These are phyloP conservation scores for Knoxdaviesia capensis DNA, from an alignment of 2,329 filamentous ascomycete species.

Conservation along the genomic window DNA sequence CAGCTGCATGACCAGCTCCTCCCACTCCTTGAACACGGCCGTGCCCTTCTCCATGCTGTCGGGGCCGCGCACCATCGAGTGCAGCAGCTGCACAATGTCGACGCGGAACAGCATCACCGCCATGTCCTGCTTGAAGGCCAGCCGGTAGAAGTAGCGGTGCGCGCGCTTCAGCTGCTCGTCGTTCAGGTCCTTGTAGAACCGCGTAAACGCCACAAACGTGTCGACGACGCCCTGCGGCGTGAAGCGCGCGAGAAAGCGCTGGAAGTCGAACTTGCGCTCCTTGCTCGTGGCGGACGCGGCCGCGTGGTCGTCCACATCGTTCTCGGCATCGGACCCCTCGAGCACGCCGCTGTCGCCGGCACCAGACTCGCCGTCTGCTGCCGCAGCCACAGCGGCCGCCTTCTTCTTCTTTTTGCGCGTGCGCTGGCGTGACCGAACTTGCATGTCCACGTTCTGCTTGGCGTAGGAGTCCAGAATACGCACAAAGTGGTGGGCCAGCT, in stretches of 20 bases:
- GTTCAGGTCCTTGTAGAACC: constrained; percentile 63
- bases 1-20: constrained; percentile 70
- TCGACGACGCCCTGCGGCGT: constrained; percentile 70
- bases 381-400: constrained; percentile 11
- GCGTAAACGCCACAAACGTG: constrained; percentile 65
- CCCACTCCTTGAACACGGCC: constrained; percentile 68
- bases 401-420: constrained; percentile 55
- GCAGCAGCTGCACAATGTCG: constrained; percentile 74
- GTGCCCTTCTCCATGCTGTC: constrained; percentile 49
- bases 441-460: constrained; percentile 85
- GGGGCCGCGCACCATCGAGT: constrained; percentile 82
- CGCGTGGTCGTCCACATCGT: constrained; percentile 42
- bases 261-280: constrained; percentile 90
- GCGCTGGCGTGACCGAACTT: constrained; percentile 65
- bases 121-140: constrained; percentile 89
- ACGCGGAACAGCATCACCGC: constrained; percentile 74
- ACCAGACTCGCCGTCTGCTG: not conserved
- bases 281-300: constrained; percentile 50
- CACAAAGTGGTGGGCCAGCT: constrained; percentile 78
- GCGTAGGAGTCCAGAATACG: constrained; percentile 84
- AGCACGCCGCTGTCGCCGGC: constrained; percentile 4
- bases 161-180: constrained; percentile 70
- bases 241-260: constrained; percentile 62
- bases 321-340: constrained; percentile 19
- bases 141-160: constrained; percentile 83